Evolutionary conservation across 2,329 filamentous ascomycete genomes (phyloP).

Genomic region (Colletotrichum scovillei): DNA sequence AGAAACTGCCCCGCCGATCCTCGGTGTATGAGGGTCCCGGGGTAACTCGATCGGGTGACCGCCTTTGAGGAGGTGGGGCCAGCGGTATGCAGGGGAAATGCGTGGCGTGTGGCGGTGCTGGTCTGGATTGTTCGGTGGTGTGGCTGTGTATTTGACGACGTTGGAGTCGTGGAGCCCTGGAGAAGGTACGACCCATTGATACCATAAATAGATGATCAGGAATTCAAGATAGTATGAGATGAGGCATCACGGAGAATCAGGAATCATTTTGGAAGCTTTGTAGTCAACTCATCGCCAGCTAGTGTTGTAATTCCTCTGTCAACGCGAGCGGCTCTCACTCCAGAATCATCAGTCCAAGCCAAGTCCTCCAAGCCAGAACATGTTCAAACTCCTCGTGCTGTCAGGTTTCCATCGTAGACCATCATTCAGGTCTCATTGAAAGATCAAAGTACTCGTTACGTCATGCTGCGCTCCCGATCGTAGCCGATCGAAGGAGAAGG

Average conservation of each 20-base stretch:
- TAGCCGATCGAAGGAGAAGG: too few relatives aligned
- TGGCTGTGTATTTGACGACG: neutral
- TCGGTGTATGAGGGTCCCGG: slow-evolving; percentile 23
- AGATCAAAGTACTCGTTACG: rapidly evolving
- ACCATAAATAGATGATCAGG: too few relatives aligned
- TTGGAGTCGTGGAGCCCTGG: neutral
- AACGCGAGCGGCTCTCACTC: neutral
- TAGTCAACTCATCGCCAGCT: neutral
- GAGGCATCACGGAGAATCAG: neutral
- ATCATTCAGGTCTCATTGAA: neutral
- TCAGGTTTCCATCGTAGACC: neutral
- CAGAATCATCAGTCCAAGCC: neutral
- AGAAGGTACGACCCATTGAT: too few relatives aligned
- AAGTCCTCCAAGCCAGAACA: neutral
- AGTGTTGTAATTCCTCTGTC: neutral
- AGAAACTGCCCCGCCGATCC: slow-evolving; percentile 31
- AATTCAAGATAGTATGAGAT: neutral
- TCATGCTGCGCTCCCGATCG: too few relatives aligned
- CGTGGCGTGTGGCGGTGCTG: neutral
- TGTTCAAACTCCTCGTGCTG: neutral
- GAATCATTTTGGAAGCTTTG: neutral
- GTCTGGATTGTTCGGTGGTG: neutral
- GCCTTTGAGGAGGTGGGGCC: neutral
- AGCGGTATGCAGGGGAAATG: neutral
- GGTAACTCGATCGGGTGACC: slow-evolving; percentile 20